Percentiles rank a stretch among this genome's conserved stretches.
Conservation (phyloP, 768 basidiomycete species). For the Scleroderma citrinum region DNA sequence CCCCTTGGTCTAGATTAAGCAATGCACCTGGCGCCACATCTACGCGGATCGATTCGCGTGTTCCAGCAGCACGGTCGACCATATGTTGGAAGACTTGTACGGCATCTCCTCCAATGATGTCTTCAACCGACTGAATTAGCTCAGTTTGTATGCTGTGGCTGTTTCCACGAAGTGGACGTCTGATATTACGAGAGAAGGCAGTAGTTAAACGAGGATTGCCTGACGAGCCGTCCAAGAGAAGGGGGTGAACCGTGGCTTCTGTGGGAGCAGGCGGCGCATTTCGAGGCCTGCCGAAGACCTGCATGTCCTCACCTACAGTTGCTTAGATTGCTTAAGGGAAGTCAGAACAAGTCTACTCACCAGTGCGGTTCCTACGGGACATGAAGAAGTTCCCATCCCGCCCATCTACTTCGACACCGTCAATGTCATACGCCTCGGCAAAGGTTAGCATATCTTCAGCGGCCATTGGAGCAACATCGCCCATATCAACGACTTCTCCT, state of each 20-base stretch:
- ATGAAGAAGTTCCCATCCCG: constrained; percentile 39
- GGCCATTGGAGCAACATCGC: constrained; percentile 22
- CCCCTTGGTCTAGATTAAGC: constrained; percentile 52
- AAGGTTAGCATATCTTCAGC: constrained; percentile 52
- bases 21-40: constrained; percentile 66
- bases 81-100: constrained; percentile 82
- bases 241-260: constrained; percentile 75
- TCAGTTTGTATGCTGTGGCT: constrained; percentile 45
- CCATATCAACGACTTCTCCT: constrained; percentile 34
- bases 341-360: constrained; percentile 2
- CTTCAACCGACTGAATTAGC: constrained; percentile 71
- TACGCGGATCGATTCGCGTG: constrained; percentile 66
- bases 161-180: constrained; percentile 53
- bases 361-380: constrained; percentile 46
- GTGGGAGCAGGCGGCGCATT: constrained; percentile 45
- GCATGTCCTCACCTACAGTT: constrained; percentile 42
- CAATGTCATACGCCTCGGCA: constrained; percentile 46
- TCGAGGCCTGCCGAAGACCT: constrained; percentile 60
- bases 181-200: constrained; percentile 42
- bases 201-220: constrained; percentile 39
- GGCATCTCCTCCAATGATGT: constrained; percentile 75
- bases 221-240: constrained; percentile 61
- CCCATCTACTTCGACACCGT: constrained; percentile 37
- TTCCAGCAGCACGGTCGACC: constrained; percentile 53
- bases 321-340: background rate